These are phyloP conservation scores for Beverwykella pulmonaria DNA, from an alignment of 495 filamentous ascomycete species.

Conservation along the genomic window DNA sequence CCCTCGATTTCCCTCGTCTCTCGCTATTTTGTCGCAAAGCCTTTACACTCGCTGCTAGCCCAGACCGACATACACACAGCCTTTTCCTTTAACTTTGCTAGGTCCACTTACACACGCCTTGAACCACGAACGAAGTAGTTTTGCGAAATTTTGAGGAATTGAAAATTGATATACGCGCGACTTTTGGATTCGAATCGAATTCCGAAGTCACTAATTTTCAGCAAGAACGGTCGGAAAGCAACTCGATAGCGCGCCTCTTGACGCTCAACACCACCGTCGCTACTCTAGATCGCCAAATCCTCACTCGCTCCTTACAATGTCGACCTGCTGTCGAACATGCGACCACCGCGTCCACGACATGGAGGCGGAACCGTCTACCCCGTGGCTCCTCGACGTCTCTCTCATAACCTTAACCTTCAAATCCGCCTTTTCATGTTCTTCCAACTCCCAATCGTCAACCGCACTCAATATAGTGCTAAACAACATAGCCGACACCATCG, in stretches of 20 bases:
- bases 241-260: no score
- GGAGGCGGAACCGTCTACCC: not conserved
- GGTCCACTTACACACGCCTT: no score
- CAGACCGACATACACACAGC: no score
- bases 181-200: no score
- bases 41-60: not conserved
- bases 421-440: not conserved
- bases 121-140: no score
- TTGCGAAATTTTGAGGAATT: no score
- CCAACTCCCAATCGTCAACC: not conserved
- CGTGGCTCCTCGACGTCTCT: constrained; percentile 21
- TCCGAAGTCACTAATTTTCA: no score
- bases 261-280: not conserved
- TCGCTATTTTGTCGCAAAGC: not conserved
- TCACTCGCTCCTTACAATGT: not conserved
- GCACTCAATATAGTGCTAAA: constrained; percentile 20
- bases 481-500: constrained; percentile 23
- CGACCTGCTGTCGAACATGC: constrained; percentile 26
- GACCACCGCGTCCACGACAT: constrained; percentile 22
- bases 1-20: not conserved
- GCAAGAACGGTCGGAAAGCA: no score
- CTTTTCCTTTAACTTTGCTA: no score
- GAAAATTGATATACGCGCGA: not conserved
- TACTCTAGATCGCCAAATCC: not conserved
- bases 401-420: constrained; percentile 25